Evolutionary conservation across 2,329 filamentous ascomycete species (phyloP).

Genomic region (Ceratocystis smalleyi): DNA sequence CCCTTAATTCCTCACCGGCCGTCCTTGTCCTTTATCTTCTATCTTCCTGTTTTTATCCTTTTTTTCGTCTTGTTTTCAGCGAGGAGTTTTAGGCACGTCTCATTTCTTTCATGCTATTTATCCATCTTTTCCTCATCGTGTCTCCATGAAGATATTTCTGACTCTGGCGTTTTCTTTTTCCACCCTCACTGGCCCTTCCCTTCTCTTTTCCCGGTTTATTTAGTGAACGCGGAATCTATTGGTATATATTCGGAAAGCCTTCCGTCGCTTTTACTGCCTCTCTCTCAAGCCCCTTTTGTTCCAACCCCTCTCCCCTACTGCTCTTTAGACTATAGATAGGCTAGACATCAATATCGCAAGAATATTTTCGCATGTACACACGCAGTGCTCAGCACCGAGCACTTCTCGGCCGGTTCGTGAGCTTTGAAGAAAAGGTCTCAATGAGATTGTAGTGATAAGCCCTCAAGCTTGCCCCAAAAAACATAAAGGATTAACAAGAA

Average conservation of each 20-base stretch:
- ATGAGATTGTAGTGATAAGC: not conserved
- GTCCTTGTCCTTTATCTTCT: not conserved
- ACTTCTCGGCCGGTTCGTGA: not conserved
- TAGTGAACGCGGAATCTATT: not conserved
- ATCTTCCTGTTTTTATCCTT: not conserved
- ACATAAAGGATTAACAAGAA: not conserved
- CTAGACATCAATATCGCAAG: not conserved
- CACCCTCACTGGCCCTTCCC: not conserved
- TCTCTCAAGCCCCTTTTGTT: not conserved
- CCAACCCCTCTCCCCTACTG: not conserved
- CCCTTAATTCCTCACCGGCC: not conserved
- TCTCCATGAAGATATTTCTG: not conserved
- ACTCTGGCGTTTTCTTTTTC: not conserved
- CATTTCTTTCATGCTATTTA: not conserved
- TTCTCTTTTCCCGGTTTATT: not conserved
- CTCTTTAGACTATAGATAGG: not conserved
- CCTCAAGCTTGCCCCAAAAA: not conserved
- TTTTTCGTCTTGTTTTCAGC: constrained; percentile 11
- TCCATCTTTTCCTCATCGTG: not conserved
- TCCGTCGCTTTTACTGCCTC: not conserved
- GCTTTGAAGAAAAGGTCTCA: not conserved
- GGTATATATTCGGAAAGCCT: not conserved
- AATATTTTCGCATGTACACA: not conserved
- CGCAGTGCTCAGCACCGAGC: not conserved
- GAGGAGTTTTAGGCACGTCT: constrained; percentile 9